Evolutionary conservation across 352 stramenopile species (phyloP).

Genomic region (Globisporangium spinosum): DNA sequence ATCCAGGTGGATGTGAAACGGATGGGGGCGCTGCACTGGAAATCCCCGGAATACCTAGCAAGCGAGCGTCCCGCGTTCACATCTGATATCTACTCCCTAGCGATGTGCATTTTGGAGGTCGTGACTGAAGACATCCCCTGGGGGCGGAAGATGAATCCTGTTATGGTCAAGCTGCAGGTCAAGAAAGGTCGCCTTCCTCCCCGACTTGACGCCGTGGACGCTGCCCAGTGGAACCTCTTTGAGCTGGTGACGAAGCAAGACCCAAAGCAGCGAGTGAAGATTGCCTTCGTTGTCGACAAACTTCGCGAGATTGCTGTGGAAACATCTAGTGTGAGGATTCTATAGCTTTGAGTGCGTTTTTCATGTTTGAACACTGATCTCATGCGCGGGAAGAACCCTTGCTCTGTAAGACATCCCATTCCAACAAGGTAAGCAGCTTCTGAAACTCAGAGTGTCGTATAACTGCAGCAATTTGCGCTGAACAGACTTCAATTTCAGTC

Average conservation of each 20-base stretch:
- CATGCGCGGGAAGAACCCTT: too few relatives aligned
- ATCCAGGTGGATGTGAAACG: conserved; percentile 3
- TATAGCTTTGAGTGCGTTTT: background rate
- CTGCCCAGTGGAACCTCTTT: conserved; percentile 6
- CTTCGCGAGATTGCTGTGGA: background rate
- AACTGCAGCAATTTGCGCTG: too few relatives aligned
- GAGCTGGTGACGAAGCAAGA: background rate
- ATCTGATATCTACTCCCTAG: conserved; percentile 2
- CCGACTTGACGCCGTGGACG: background rate
- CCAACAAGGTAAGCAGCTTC: too few relatives aligned
- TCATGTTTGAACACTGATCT: too few relatives aligned
- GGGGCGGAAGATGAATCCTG: background rate
- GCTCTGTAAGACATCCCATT: too few relatives aligned
- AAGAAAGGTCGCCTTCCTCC: background rate
- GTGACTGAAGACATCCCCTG: conserved; percentile 3
- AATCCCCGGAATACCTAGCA: conserved; percentile 1
- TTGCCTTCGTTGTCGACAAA: background rate
- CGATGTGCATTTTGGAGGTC: conserved; percentile 2
- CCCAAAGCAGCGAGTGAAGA: conserved; percentile 3
- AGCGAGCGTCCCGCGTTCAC: background rate
- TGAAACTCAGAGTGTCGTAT: too few relatives aligned
- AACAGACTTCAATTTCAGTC: too few relatives aligned
- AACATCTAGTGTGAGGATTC: background rate
- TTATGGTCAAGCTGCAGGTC: background rate
- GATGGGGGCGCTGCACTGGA: conserved; percentile 3